Percentiles rank a stretch among this genome's conserved stretches.
These are phyloP conservation scores for Parasarocladium wereldwijsianum DNA, from an alignment of 2,329 filamentous ascomycete species.

Conservation along the genomic window DNA sequence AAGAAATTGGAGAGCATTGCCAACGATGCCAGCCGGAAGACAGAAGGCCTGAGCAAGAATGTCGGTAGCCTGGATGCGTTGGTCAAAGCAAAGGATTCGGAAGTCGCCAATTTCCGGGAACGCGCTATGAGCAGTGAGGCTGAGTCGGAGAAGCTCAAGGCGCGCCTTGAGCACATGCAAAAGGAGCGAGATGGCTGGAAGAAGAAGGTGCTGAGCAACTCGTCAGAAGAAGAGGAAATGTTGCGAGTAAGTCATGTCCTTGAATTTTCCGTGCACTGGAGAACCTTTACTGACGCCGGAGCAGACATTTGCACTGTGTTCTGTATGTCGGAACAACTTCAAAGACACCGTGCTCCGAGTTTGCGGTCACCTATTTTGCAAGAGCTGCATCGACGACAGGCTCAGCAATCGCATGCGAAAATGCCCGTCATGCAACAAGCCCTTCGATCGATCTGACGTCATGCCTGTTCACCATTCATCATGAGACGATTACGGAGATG, in stretches of 20 bases:
- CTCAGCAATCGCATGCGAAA: slow-evolving; percentile 84
- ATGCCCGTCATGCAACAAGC: slow-evolving; percentile 84
- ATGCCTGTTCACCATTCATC: slow-evolving; percentile 66
- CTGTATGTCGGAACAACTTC: slow-evolving; percentile 82
- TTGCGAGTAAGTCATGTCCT: slow-evolving; percentile 71
- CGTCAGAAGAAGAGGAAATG: slow-evolving; percentile 70
- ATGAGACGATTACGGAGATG: no score
- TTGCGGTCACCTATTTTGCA: slow-evolving; percentile 91
- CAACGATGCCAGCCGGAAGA: slow-evolving; percentile 52
- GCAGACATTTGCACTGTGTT: slow-evolving; percentile 48
- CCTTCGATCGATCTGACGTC: slow-evolving; percentile 81
- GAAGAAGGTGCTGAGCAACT: slow-evolving; percentile 66
- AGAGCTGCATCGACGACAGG: slow-evolving; percentile 76
- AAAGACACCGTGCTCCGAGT: slow-evolving; percentile 90
- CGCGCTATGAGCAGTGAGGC: slow-evolving; percentile 49
- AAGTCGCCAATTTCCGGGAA: slow-evolving; percentile 34
- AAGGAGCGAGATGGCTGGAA: slow-evolving; percentile 82
- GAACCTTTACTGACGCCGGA: slow-evolving; percentile 7
- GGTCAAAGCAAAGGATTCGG: slow-evolving; percentile 61
- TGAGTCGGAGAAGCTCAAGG: slow-evolving; percentile 68
- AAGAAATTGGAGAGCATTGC: slow-evolving; percentile 60
- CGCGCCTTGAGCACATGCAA: slow-evolving; percentile 60
- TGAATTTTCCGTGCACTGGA: not conserved
- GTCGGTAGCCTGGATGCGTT: slow-evolving; percentile 61
- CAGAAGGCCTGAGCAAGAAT: slow-evolving; percentile 62